Evolutionary conservation across 805 yeast species (phyloP), one percentile per base, ranked within the genome.

Genomic region (Candida ovalis): DNA sequence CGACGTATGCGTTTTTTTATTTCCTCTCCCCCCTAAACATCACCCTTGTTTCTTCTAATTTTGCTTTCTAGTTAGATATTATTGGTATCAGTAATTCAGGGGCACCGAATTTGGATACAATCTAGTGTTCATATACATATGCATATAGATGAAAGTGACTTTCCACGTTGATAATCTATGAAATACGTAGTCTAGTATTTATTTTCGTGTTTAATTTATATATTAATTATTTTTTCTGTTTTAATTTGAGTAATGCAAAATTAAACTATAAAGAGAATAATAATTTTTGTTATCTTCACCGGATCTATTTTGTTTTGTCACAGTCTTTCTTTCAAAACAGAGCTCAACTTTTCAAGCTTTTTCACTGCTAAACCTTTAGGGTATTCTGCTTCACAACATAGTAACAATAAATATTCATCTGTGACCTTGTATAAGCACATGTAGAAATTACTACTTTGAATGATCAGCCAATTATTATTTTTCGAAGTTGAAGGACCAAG

Each of bases 361-460:
- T 55, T 57, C 27, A 65, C 40, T 15, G 67, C 66, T 27, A 68
- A 47, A 19, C 60, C 62, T 45, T 61, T 56, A 1, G 72, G 70
- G 43, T 64, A 66, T 4, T 49, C 42, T 5, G 43, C 19, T 17
- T 56, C 61, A 35, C 66, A 58, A 25, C 68, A 59, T 47, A 66
- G 49, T 48, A 68, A 50, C 39, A 67, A 42, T 15, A 63, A 41
- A 42, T 58, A 60, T 4, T 55, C 53, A 5, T 48, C 51, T 39
- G 59, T 58, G 8, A 58, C 59, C 28, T 45, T 47, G 48, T 54
- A 57, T 27, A 56, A 45, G 27, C 58, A 60, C 33, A 63, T 52
- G 24, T 56, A 43, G 42, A 55, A 62, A 24, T 54, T 48, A 25
- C 51, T 57, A 51, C 61, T 60, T 33, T 56, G 56, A 27, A 62